Conservation (phyloP, 208 protist genomes). For the Leishmania lainsoni region DNA sequence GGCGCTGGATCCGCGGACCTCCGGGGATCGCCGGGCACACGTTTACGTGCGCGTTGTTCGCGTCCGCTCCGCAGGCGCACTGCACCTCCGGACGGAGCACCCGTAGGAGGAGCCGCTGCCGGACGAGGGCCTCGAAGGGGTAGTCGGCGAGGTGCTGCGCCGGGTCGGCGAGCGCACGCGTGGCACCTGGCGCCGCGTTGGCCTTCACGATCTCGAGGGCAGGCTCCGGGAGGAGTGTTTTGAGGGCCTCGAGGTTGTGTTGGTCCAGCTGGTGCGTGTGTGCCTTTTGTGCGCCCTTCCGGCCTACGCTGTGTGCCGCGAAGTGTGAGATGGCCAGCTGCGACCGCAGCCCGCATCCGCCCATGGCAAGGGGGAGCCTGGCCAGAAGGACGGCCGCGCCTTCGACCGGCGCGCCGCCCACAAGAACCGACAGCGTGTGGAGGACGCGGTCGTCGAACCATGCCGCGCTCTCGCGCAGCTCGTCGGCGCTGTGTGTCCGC, state of each 20-base stretch:
- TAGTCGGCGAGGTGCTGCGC: neutral
- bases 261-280: constrained; percentile 20
- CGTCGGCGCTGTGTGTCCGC: constrained; percentile 24
- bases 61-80: too few species aligned
- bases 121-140: constrained; percentile 17
- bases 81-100: too few species aligned
- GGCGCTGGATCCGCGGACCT: too few species aligned
- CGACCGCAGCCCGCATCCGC: constrained; percentile 31
- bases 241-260: constrained; percentile 1
- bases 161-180: constrained; percentile 32
- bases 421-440: constrained; percentile 11
- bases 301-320: constrained; percentile 25
- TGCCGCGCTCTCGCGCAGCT: constrained; percentile 11
- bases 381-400: constrained; percentile 9
- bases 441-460: constrained; percentile 32
- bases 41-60: too few species aligned
- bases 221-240: constrained; percentile 31
- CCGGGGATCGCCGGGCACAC: too few species aligned
- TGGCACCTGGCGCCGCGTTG: constrained; percentile 28
- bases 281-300: constrained; percentile 22
- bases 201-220: constrained; percentile 24
- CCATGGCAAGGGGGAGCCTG: constrained; percentile 25
- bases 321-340: constrained; percentile 23
- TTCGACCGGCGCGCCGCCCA: neutral
- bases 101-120: too few species aligned